Conservation (phyloP, 2,329 filamentous ascomycete genomes). For the Zymoseptoria passerinii region DNA sequence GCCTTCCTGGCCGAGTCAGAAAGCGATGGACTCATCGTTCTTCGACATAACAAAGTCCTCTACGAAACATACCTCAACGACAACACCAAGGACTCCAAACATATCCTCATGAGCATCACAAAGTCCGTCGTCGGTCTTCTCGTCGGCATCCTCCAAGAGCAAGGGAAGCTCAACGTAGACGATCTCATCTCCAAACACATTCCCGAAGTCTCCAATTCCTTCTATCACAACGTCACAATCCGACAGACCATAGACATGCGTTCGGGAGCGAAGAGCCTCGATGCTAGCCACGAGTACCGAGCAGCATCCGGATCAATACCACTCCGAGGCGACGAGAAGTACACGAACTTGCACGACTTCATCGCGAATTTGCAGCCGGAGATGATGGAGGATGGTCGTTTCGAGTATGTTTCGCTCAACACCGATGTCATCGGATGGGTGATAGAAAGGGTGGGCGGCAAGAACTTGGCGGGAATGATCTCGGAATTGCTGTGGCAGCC, state of each 20-base stretch:
- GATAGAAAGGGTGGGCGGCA: constrained; percentile 17
- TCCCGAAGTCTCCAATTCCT: constrained; percentile 8
- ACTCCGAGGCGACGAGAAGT: constrained; percentile 4
- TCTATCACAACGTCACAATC: constrained; percentile 15
- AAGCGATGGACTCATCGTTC: constrained; percentile 19
- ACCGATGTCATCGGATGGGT: constrained; percentile 21
- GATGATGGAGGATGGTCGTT: constrained; percentile 7
- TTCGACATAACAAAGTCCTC: constrained; percentile 16
- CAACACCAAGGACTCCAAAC: constrained; percentile 13
- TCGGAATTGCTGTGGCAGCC: constrained; percentile 19
- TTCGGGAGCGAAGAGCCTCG: constrained; percentile 12
- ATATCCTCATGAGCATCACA: constrained; percentile 23
- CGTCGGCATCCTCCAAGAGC: constrained; percentile 13
- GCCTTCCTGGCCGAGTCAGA: constrained; percentile 10
- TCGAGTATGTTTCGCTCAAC: constrained; percentile 19
- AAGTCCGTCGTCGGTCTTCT: constrained; percentile 19
- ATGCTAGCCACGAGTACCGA: constrained; percentile 16
- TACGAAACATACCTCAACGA: constrained; percentile 16
- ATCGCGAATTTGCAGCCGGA: constrained; percentile 12
- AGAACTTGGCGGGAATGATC: constrained; percentile 12
- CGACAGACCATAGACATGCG: constrained; percentile 20
- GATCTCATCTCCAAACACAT: constrained; percentile 16
- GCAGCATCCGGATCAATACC: constrained; percentile 16
- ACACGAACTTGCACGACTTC: constrained; percentile 13
- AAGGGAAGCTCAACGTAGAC: constrained; percentile 14